Base-by-base conservation (phyloP, 179 eudicot genomes). In the Pouteria campechiana region DNA sequence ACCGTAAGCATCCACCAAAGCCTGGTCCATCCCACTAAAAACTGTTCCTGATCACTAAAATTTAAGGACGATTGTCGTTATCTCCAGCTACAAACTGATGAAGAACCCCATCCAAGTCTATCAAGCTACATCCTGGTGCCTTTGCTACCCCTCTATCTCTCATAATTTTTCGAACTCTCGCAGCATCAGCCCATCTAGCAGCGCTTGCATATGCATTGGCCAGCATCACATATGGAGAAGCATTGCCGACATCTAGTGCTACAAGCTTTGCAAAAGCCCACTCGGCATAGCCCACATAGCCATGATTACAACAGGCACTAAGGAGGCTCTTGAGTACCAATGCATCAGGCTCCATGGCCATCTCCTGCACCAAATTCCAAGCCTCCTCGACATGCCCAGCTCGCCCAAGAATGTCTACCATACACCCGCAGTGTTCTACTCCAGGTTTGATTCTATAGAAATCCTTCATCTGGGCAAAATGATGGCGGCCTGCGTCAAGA, bases 81-180 rank as follows among this genome's bases (percentile, higher is more conserved):
- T 87, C 96, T 43, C 83, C 94, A 0, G 87, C 90, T 11, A 83
- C 70, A 60, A 87, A 83, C 12, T 68, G 54, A 34, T 83, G 96
- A 15, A 79, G 53, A 71, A 48, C 69, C 60, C 61, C 76, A 46
- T 72, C 54, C 36, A 87, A 19, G 44, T 87, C 94, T 46, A 83
- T 83, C 94, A 93, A 87, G 44, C 96, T 87, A 49, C 79, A 79
- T 13, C 92, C 94, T 3, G 92, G 94, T 67, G 66, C 77, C 65
- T 80, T 87, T 58, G 57, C 68, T 55, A 77, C 68, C 13, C 72
- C 61, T 34, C 46, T 70, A 10, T 77, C 79, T 18, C 59, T 57
- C 87, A 87, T 79, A 2, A 60, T 63, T 50, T 54, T 87, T 62
- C 88, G 70, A 6, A 83, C 66, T 20, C 24, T 61, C 7, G 75